Evolutionary conservation across 2,329 filamentous ascomycete genomes (phyloP).

Genomic region (Pestalotiopsis sp.): DNA sequence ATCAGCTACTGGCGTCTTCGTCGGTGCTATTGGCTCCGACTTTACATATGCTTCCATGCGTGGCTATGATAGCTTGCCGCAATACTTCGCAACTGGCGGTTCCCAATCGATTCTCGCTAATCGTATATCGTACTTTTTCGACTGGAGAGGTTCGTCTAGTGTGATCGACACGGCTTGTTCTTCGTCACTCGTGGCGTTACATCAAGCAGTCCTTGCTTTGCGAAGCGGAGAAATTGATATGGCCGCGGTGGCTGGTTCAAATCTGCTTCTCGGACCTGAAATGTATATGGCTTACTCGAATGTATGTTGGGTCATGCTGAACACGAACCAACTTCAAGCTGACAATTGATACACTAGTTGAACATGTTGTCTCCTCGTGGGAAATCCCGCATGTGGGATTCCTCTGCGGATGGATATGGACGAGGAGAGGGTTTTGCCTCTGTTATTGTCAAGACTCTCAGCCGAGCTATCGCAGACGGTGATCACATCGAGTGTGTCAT

Average conservation of each 20-base stretch:
- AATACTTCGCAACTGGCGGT: no score
- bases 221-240: neutral
- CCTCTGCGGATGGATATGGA: constrained; percentile 48
- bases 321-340: no score
- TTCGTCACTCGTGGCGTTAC: constrained; percentile 1
- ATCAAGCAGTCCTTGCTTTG: neutral
- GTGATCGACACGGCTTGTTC: constrained; percentile 11
- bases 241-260: neutral
- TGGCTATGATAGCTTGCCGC: no score
- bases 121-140: neutral
- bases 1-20: constrained; percentile 13
- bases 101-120: neutral
- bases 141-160: constrained; percentile 5
- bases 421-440: constrained; percentile 46
- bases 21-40: neutral
- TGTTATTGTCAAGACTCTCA: constrained; percentile 46
- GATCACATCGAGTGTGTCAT: constrained; percentile 42
- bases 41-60: no score
- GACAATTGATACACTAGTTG: neutral
- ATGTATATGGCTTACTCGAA: neutral
- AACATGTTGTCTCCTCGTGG: neutral
- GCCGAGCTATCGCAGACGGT: constrained; percentile 42
- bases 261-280: neutral
- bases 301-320: no score
- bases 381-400: constrained; percentile 29